Evolutionary conservation across 108 stramenopile genomes (phyloP).

Genomic region (Thalassiosira profunda): DNA sequence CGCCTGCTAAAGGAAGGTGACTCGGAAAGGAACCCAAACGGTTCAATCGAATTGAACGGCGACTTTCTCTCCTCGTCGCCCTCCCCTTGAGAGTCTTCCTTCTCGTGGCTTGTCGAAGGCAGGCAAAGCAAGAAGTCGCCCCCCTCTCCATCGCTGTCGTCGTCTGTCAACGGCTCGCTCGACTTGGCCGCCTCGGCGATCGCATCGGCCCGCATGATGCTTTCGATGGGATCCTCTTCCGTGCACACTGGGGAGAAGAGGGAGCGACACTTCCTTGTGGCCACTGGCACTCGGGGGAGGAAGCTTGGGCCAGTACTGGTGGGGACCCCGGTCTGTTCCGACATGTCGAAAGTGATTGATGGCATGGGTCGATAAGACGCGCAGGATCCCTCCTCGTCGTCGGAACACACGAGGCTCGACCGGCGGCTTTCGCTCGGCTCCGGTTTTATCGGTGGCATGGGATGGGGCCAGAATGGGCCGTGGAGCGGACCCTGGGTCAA

Average conservation of each 20-base stretch:
- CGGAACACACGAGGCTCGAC: background rate
- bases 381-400: no score
- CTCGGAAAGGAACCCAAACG: background rate
- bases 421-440: background rate
- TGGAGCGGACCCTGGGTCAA: background rate
- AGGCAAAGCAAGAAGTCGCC: conserved; percentile 22
- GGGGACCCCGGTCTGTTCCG: background rate
- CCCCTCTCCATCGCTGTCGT: conserved; percentile 30
- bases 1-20: conserved; percentile 3
- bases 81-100: no score
- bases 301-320: conserved; percentile 2
- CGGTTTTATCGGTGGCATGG: background rate
- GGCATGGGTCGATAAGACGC: no score
- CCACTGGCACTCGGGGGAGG: conserved; percentile 26
- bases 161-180: conserved; percentile 35
- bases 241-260: conserved; percentile 13
- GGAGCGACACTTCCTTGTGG: conserved; percentile 10
- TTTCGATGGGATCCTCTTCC: conserved; percentile 8
- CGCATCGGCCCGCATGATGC: conserved; percentile 30
- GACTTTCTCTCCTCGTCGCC: background rate
- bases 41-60: background rate
- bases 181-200: conserved; percentile 37
- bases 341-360: conserved; percentile 27
- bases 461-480: conserved; percentile 1
- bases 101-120: background rate